phyloP scores from a whole-genome alignment of 768 basidiomycete genomes.

The Rubroboletus pulcherrimus region DNA sequence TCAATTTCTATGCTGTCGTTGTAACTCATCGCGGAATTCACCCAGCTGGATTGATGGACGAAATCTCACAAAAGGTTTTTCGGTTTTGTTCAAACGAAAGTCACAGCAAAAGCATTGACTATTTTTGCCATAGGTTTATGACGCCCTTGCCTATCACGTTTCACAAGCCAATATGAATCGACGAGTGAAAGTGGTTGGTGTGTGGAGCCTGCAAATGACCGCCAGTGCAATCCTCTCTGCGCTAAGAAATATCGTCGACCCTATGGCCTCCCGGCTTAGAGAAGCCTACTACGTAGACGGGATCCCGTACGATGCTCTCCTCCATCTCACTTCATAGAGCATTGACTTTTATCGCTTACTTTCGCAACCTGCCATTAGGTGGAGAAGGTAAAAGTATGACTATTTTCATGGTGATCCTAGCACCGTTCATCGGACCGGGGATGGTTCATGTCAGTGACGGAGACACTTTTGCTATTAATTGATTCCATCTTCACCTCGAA shows the following conservation, averaged over 20 bases:
- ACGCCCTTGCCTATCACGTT: constrained; percentile 93
- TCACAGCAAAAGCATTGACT: background rate
- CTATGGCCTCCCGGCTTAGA: constrained; percentile 35
- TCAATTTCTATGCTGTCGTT: background rate
- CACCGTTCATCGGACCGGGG: background rate
- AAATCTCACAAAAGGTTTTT: constrained; percentile 76
- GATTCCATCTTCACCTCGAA: background rate
- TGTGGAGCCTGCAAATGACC: constrained; percentile 95
- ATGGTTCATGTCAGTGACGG: background rate
- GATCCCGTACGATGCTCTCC: constrained; percentile 29
- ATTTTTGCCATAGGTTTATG: constrained; percentile 58
- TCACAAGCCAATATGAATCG: constrained; percentile 86
- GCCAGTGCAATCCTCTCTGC: constrained; percentile 82
- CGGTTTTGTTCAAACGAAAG: background rate
- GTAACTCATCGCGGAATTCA: constrained; percentile 11
- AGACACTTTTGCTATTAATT: background rate
- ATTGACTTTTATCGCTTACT: constrained; percentile 8
- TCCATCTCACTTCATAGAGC: constrained; percentile 21
- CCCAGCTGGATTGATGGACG: constrained; percentile 89
- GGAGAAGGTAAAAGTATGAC: background rate
- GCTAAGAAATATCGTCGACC: constrained; percentile 74
- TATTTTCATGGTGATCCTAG: background rate
- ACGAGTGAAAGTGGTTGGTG: constrained; percentile 82
- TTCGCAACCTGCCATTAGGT: constrained; percentile 2
- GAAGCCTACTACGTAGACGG: constrained; percentile 31